These are phyloP conservation scores for Melaleuca alternifolia DNA, from an alignment of 345 rosid genomes.

Conservation along the genomic window DNA sequence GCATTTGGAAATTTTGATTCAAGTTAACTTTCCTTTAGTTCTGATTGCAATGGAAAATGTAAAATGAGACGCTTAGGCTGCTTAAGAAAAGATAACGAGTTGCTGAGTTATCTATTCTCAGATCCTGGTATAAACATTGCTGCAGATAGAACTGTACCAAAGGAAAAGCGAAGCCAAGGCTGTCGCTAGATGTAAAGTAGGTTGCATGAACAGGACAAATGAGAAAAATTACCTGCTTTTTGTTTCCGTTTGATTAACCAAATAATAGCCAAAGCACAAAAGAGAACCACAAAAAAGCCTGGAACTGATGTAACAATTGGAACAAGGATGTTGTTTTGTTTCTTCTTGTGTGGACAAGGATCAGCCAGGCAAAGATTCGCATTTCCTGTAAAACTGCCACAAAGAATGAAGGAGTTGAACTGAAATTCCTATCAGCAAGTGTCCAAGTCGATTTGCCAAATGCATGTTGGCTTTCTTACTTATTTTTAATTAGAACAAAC, in stretches of 20 bases:
- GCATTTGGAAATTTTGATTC: neutral
- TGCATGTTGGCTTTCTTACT: neutral
- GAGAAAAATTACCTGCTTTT: neutral
- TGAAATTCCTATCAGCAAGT: no score
- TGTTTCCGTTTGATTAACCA: conserved; percentile 7
- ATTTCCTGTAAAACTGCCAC: conserved; percentile 33
- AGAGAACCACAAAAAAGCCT: conserved; percentile 5
- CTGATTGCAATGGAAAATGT: neutral
- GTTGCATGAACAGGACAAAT: neutral
- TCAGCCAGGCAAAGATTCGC: neutral
- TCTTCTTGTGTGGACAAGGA: neutral
- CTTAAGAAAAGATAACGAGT: neutral
- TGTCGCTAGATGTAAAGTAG: neutral
- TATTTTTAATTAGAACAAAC: no score
- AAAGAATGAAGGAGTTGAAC: no score
- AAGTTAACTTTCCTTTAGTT: neutral
- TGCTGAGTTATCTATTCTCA: neutral
- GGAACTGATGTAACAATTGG: conserved; percentile 21
- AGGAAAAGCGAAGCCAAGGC: neutral
- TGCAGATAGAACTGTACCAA: rapidly evolving
- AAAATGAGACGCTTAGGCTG: neutral
- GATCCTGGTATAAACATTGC: neutral
- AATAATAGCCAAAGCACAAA: conserved; percentile 5
- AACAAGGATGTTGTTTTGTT: neutral
- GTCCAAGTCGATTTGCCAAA: no score